Evolutionary conservation across 2,329 filamentous ascomycete genomes (phyloP).

Genomic region (Trichoderma brevicompactum): DNA sequence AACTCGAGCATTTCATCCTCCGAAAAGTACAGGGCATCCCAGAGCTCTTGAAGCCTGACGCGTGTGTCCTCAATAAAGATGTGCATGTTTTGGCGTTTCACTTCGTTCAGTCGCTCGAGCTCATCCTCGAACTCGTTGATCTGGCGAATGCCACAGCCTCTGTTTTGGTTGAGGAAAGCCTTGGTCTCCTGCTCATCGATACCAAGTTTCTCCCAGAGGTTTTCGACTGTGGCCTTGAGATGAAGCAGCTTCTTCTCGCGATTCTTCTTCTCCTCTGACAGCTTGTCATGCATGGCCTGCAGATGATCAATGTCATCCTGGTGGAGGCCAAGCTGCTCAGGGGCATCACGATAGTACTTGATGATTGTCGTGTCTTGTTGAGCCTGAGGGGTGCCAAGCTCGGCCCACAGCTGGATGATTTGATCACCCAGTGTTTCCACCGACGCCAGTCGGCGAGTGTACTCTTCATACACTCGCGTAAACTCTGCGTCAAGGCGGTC

Average conservation of each 20-base stretch:
- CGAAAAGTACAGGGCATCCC: constrained; percentile 91
- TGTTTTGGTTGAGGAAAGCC: constrained; percentile 82
- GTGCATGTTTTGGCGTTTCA: constrained; percentile 94
- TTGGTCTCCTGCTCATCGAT: constrained; percentile 83
- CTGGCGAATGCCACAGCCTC: constrained; percentile 85
- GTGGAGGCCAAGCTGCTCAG: constrained; percentile 92
- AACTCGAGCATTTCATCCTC: constrained; percentile 99
- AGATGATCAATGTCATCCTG: constrained; percentile 80
- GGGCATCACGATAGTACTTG: constrained; percentile 84
- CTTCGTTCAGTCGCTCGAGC: constrained; percentile 79
- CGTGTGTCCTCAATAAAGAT: constrained; percentile 95
- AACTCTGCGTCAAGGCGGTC: constrained; percentile 88
- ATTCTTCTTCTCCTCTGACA: constrained; percentile 84
- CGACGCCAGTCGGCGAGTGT: constrained; percentile 76
- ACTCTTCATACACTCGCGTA: constrained; percentile 94
- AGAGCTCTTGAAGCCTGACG: constrained; percentile 88
- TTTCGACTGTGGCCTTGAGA: constrained; percentile 76
- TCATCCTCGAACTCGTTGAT: constrained; percentile 98
- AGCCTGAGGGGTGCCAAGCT: constrained; percentile 90
- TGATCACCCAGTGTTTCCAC: constrained; percentile 79
- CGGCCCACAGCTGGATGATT: constrained; percentile 93
- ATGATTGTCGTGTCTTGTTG: constrained; percentile 89
- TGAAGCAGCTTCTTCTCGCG: constrained; percentile 79
- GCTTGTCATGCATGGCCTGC: constrained; percentile 74
- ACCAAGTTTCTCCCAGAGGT: constrained; percentile 85